Evolutionary conservation across 2,329 filamentous ascomycete genomes (phyloP).

Genomic region (Colletotrichum trifolii): DNA sequence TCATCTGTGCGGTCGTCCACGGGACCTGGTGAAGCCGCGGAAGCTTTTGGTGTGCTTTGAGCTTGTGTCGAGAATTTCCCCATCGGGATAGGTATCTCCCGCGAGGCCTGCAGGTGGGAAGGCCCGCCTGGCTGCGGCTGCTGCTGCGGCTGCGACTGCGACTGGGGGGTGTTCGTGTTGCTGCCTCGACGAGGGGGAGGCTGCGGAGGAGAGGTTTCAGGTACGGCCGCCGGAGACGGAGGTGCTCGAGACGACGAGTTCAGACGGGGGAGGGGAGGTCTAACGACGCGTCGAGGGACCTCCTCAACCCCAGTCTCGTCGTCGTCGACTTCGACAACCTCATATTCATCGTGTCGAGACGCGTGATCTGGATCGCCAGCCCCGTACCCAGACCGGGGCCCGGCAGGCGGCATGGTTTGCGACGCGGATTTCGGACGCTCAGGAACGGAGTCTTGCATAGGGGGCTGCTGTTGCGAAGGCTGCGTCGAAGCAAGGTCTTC

Average conservation of each 20-base stretch:
- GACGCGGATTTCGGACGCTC: conserved; percentile 18
- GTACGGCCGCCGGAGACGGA: conserved; percentile 14
- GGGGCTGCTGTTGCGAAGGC: conserved; percentile 3
- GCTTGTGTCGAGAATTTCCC: conserved; percentile 19
- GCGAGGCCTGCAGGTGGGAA: conserved; percentile 29
- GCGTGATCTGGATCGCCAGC: conserved; percentile 26
- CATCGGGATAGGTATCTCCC: conserved; percentile 37
- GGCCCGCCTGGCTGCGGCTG: conserved; percentile 31
- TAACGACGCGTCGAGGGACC: conserved; percentile 18
- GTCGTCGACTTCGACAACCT: conserved; percentile 36
- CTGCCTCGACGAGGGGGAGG: conserved; percentile 17
- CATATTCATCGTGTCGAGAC: conserved; percentile 33
- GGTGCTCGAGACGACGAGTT: conserved; percentile 36
- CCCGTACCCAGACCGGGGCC: conserved; percentile 4
- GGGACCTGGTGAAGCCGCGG: conserved; percentile 13
- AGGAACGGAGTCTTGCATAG: conserved; percentile 25
- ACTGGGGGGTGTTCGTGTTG: conserved; percentile 20
- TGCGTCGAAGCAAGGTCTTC: conserved; percentile 19
- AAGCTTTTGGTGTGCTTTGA: conserved; percentile 15
- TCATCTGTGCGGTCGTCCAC: conserved; percentile 28
- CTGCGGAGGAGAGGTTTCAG: conserved; percentile 22
- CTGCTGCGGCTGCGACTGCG: conserved; percentile 26
- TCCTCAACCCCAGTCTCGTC: conserved; percentile 18
- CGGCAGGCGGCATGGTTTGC: conserved; percentile 27
- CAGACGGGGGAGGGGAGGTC: conserved; percentile 34